Evolutionary conservation across 2,329 filamentous ascomycete genomes (phyloP).

Genomic region (Phaeosphaeriaceae sp.): DNA sequence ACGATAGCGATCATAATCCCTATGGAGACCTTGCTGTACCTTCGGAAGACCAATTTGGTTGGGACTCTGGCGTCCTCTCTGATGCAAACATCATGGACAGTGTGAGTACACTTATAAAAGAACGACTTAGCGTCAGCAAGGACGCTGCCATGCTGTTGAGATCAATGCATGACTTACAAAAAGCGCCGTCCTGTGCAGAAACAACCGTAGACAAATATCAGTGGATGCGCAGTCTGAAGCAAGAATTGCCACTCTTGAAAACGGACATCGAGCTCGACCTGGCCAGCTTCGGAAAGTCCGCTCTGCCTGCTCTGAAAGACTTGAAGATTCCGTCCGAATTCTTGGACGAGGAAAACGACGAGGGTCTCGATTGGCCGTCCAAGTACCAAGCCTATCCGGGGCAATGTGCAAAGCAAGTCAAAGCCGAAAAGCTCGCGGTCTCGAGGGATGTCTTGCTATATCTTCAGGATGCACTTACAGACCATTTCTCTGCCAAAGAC

Average conservation of each 20-base stretch:
- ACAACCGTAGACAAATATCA: conserved; percentile 14
- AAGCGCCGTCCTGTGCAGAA: neutral
- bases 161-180: conserved; percentile 15
- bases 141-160: conserved; percentile 39
- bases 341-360: conserved; percentile 50
- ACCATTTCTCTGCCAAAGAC: conserved; percentile 26
- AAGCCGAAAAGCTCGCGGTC: conserved; percentile 49
- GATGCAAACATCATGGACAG: conserved; percentile 18
- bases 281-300: conserved; percentile 41
- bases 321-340: conserved; percentile 44
- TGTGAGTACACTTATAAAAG: conserved; percentile 25
- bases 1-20: conserved; percentile 32
- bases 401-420: conserved; percentile 27
- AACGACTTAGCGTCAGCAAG: conserved; percentile 37
- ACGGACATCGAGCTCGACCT: conserved; percentile 56
- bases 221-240: conserved; percentile 42
- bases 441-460: conserved; percentile 43
- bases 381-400: conserved; percentile 40
- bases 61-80: conserved; percentile 28
- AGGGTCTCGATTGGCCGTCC: conserved; percentile 52
- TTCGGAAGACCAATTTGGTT: conserved; percentile 17
- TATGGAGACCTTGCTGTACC: conserved; percentile 13
- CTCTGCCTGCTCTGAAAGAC: conserved; percentile 34
- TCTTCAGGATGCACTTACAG: conserved; percentile 45
- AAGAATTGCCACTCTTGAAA: conserved; percentile 56